phyloP scores from a whole-genome alignment of 73 alveolate genomes.

The Symbiodinium natans region DNA sequence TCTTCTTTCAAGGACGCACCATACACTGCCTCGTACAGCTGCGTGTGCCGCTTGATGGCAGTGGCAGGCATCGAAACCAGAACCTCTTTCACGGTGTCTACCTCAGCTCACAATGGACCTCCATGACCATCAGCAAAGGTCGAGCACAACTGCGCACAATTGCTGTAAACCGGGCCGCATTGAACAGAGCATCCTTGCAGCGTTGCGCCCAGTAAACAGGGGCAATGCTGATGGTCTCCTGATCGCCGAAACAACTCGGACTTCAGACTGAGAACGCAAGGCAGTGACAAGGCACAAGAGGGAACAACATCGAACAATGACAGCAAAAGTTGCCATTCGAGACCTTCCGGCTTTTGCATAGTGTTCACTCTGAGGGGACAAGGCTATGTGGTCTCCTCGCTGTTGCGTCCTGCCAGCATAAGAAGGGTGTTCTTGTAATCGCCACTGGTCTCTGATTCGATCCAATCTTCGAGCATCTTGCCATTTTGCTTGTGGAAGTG shows the following conservation, averaged over 20 bases:
- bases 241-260: not conserved
- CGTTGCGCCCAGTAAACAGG: constrained; percentile 92
- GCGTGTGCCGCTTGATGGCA: constrained; percentile 89
- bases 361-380: no score
- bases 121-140: no score
- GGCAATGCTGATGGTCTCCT: constrained; percentile 83
- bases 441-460: constrained; percentile 67
- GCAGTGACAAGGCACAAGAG: no score
- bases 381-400: constrained; percentile 41
- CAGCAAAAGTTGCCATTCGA: no score
- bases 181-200: constrained; percentile 67
- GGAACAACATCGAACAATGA: no score
- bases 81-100: constrained; percentile 54
- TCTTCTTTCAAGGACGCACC: constrained; percentile 84
- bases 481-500: constrained; percentile 42
- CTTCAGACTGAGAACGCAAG: no score
- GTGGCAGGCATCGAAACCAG: constrained; percentile 79
- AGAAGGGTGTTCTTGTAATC: constrained; percentile 78
- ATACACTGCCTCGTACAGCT: constrained; percentile 64
- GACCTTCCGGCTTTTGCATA: no score
- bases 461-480: constrained; percentile 74
- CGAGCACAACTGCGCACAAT: no score
- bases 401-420: constrained; percentile 86
- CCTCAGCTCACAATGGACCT: not conserved
- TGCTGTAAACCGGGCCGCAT: not conserved